Evolutionary conservation across 768 basidiomycete genomes (phyloP).

Genomic region (Tulasnella sp.): DNA sequence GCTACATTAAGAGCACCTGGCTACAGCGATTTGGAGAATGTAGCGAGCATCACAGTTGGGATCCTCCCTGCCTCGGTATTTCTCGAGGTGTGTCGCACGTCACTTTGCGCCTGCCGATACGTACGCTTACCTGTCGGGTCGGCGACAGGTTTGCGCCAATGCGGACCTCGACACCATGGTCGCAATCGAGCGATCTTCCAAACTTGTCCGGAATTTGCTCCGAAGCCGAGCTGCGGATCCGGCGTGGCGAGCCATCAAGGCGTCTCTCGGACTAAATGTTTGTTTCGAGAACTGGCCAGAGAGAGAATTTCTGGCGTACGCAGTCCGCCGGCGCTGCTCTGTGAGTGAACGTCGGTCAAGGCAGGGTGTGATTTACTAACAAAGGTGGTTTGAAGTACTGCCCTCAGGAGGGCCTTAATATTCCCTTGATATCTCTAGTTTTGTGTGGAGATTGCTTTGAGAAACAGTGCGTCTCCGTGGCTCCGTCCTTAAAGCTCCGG

Average conservation of each 20-base stretch:
- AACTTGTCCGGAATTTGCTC: neutral
- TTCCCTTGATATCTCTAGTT: neutral
- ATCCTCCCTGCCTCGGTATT: neutral
- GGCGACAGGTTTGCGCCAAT: neutral
- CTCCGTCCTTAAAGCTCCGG: neutral
- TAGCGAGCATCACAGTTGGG: neutral
- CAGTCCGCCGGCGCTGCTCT: neutral
- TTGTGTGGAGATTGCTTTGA: neutral
- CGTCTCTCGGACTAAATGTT: neutral
- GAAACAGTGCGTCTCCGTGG: neutral
- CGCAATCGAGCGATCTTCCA: neutral
- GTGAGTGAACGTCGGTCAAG: neutral
- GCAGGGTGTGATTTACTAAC: neutral
- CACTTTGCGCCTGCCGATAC: neutral
- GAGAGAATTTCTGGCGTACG: neutral
- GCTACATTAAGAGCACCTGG: neutral
- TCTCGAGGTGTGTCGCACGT: neutral
- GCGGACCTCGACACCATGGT: neutral
- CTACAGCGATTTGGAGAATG: neutral
- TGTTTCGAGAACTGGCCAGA: neutral
- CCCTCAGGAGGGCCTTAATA: neutral
- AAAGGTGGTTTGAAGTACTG: neutral
- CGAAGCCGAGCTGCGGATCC: neutral
- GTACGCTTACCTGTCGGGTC: neutral
- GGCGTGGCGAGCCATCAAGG: neutral